Base-by-base conservation (phyloP, 2,329 filamentous ascomycete species). In the Paracoccidioides brasiliensis region DNA sequence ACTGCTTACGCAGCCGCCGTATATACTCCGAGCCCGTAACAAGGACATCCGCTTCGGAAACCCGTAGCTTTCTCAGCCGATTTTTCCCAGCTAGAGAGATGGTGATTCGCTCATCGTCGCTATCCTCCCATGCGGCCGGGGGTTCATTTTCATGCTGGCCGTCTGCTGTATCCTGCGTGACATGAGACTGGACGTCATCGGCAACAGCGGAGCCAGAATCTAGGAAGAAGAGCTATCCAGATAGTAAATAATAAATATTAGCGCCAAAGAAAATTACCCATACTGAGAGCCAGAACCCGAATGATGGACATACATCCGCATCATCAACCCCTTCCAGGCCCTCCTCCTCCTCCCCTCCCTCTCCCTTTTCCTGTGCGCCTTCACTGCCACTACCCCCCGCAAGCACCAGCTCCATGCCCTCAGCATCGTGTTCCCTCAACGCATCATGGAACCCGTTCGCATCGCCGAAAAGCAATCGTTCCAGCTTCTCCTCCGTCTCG, bases 401-500 rank as follows among this genome's bases (percentile, higher is more conserved):
- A 15, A 67, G 59, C 49, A 68, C 66, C 8, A 73, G 64, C 53
- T 68, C 69, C 57, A 70, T 70, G 55, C 68, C 65, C 10, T 69
- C 70, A 55, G 75, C 69, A 65, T 65, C 43, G 61, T 75, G 65
- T 74, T 82, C 65, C 73, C 85, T 86, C 53, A 97, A 74, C 44
- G 85, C 84, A 56, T 85, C 78, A 57, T 84, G 80, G 69, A 97
- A 97, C 38, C 84, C 87, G n/a, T 81, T 80, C 49, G 85, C 83
- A 71, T 95, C 87, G 55, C 93, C 93, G 59, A 98, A 87, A 3
- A 98, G 86, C 59, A 96, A 75, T 61, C 84, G 82, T 74, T 96
- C 91, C 35, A 96, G 81, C 67, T 91, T 88, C 65, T 86, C 82
- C 69, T 96, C 90, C 53, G 86, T 83, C 12, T 82, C 83, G 67